These are phyloP conservation scores for Coleophoma eucalyptorum DNA, from an alignment of 2,329 filamentous ascomycete species.

Conservation along the genomic window DNA sequence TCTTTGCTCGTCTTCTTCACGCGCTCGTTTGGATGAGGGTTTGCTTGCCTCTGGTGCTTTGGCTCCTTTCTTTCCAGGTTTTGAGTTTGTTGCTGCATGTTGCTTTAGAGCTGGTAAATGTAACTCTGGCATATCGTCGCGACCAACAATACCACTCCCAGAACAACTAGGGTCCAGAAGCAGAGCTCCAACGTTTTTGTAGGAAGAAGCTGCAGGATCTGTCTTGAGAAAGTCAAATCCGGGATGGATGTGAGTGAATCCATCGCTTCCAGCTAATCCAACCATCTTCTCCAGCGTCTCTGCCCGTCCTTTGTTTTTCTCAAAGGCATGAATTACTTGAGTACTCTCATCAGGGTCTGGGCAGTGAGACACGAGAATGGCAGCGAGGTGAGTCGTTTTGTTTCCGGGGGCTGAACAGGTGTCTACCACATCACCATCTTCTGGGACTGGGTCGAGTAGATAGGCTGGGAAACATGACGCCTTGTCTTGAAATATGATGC, in stretches of 20 bases:
- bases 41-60: conserved; percentile 15
- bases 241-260: conserved; percentile 62
- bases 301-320: conserved; percentile 69
- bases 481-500: conserved; percentile 91
- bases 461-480: conserved; percentile 96
- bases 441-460: conserved; percentile 64
- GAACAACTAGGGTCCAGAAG: conserved; percentile 94
- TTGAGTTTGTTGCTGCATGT: conserved; percentile 28
- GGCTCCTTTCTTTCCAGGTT: conserved; percentile 20
- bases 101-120: conserved; percentile 46
- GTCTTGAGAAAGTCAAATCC: conserved; percentile 80
- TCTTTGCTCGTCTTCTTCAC: conserved; percentile 20
- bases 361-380: conserved; percentile 51
- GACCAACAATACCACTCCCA: conserved; percentile 87
- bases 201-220: conserved; percentile 59
- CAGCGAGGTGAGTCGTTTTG: conserved; percentile 91
- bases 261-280: conserved; percentile 65
- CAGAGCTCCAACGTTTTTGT: conserved; percentile 70
- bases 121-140: conserved; percentile 72
- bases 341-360: conserved; percentile 20
- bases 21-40: conserved; percentile 22
- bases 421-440: conserved; percentile 79
- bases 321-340: conserved; percentile 69
- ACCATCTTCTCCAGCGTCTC: conserved; percentile 84
- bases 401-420: conserved; percentile 94